Conservation (phyloP, 208 protist genomes). For the Acanthamoeba castellanii region DNA sequence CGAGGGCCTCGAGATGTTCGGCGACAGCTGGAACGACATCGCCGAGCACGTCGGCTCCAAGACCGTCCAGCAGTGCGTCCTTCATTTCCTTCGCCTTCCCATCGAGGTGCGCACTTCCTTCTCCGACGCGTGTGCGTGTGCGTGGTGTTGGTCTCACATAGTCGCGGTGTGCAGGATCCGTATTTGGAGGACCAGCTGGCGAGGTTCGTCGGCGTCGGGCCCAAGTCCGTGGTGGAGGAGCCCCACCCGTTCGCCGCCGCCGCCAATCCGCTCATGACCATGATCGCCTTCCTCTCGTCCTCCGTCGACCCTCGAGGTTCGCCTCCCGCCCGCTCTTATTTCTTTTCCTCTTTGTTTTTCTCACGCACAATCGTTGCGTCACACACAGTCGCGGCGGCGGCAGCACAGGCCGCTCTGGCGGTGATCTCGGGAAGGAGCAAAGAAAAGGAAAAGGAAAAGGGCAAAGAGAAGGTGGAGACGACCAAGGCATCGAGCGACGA, state of each 20-base stretch:
- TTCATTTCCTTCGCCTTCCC: conserved; percentile 84
- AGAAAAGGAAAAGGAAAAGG: not conserved
- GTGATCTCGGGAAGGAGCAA: not conserved
- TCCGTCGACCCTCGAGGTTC: conserved; percentile 18
- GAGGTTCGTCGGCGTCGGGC: not conserved
- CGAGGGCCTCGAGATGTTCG: conserved; percentile 81
- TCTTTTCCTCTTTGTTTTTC: not conserved
- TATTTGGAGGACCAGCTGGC: conserved; percentile 10
- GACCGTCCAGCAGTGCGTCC: conserved; percentile 83
- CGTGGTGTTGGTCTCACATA: too few relatives aligned
- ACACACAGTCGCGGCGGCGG: conserved; percentile 76
- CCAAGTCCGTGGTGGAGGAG: not conserved
- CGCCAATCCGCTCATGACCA: conserved; percentile 75
- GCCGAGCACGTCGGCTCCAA: conserved; percentile 82
- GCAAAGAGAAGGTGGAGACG: not conserved
- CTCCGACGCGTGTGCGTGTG: too few relatives aligned
- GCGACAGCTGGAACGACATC: conserved; percentile 80
- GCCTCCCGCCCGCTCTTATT: not conserved
- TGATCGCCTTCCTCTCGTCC: conserved; percentile 80
- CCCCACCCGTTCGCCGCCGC: not conserved
- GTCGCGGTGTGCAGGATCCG: not conserved
- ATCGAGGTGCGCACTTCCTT: conserved; percentile 78
- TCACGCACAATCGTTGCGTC: not conserved
- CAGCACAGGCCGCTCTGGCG: conserved; percentile 60
- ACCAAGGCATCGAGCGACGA: not conserved